These are phyloP conservation scores for Picochlorum sp. DNA, from an alignment of 139 green algal genomes.

Conservation along the genomic window DNA sequence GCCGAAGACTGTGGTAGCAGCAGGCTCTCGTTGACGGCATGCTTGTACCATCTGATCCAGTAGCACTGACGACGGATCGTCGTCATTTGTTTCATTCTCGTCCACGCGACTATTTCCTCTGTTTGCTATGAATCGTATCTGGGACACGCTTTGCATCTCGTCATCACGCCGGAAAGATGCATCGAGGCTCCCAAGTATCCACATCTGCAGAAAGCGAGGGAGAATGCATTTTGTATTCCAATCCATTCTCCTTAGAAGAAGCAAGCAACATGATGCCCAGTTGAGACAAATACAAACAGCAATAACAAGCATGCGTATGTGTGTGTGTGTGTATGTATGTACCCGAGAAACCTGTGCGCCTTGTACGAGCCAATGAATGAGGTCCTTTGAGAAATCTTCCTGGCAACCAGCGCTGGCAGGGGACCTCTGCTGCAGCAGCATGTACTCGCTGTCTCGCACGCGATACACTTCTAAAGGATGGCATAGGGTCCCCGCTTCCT, in stretches of 20 bases:
- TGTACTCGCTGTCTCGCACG: conserved; percentile 4
- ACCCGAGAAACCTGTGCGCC: too few species aligned
- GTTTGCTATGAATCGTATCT: too few species aligned
- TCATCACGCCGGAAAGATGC: conserved; percentile 27
- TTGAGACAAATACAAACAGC: too few species aligned
- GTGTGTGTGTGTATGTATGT: too few species aligned
- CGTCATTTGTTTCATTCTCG: too few species aligned
- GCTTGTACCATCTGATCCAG: conserved; percentile 19
- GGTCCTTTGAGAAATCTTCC: neutral
- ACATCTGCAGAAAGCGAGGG: conserved; percentile 16
- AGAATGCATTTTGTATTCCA: too few species aligned
- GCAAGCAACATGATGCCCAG: too few species aligned
- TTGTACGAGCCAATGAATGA: neutral
- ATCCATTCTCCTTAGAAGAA: too few species aligned
- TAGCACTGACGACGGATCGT: neutral
- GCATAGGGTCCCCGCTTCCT: neutral
- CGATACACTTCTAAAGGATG: conserved; percentile 42
- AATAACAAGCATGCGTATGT: too few species aligned
- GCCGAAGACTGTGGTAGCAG: too few species aligned
- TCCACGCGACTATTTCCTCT: too few species aligned
- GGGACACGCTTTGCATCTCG: conserved; percentile 37
- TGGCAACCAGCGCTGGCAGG: conserved; percentile 29
- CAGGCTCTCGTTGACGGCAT: too few species aligned
- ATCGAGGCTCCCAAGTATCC: conserved; percentile 48
- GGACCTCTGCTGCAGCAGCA: conserved; percentile 59